Conservation (phyloP, 306 rosid species). For the Lathyrus sativus region DNA sequence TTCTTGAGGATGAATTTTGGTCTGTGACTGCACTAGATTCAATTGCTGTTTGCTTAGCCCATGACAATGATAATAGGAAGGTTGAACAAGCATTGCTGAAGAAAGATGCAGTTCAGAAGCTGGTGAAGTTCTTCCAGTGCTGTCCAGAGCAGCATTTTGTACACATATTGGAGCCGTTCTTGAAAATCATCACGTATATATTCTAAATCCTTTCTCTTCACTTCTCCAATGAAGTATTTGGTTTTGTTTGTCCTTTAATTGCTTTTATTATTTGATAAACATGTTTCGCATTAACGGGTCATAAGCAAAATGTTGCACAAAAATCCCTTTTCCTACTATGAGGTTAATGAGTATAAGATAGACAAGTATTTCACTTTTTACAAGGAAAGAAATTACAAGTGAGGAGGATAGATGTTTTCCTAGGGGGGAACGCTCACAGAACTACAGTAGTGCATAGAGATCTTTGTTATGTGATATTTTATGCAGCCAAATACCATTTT, state of each 20-base stretch:
- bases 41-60: conserved; percentile 95
- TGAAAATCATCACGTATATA: conserved; percentile 94
- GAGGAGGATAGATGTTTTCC: conserved; percentile 16
- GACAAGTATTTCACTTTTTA: conserved; percentile 7
- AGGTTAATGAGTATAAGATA: conserved; percentile 25
- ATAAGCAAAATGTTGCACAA: conserved; percentile 24
- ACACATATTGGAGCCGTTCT: conserved; percentile 94
- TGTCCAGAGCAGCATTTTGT: conserved; percentile 97
- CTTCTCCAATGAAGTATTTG: conserved; percentile 15
- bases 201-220: conserved; percentile 33
- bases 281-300: conserved; percentile 19
- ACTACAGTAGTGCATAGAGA: neutral
- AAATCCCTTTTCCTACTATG: conserved; percentile 26
- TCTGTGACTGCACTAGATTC: conserved; percentile 97
- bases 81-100: conserved; percentile 92
- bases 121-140: conserved; percentile 93
- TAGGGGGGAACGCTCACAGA: neutral
- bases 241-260: neutral
- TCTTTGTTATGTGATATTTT: conserved; percentile 10
- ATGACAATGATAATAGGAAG: conserved; percentile 89
- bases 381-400: neutral
- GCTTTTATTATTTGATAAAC: conserved; percentile 1
- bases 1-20: conserved; percentile 92
- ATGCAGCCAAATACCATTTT: conserved; percentile 5
- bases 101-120: conserved; percentile 94